Conservation (phyloP, 129 eudicot species). For the Artemisia argyi region DNA sequence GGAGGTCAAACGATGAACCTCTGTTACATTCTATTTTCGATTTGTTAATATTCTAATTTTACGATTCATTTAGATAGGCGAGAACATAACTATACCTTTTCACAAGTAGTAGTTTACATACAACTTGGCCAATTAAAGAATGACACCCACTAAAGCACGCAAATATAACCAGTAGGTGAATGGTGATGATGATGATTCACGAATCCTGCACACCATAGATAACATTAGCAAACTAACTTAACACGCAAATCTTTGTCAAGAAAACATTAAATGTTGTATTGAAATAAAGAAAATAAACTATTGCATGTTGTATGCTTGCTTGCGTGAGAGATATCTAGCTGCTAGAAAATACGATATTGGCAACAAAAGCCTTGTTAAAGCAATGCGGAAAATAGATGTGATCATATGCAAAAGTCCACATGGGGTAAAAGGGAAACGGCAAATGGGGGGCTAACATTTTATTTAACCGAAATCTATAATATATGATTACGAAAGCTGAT, state of each 20-base stretch:
- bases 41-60: constrained; percentile 1
- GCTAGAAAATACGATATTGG: background rate
- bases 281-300: background rate
- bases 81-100: constrained; percentile 32
- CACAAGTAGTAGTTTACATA: constrained; percentile 37
- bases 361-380: too few species aligned
- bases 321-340: background rate
- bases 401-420: too few species aligned
- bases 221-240: background rate
- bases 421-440: too few species aligned
- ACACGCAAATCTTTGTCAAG: too few species aligned
- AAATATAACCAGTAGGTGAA: constrained; percentile 43
- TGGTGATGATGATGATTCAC: constrained; percentile 23
- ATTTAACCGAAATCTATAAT: too few species aligned
- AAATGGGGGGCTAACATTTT: too few species aligned
- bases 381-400: too few species aligned
- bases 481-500: too few species aligned
- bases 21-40: constrained; percentile 20
- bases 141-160: constrained; percentile 42
- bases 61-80: constrained; percentile 24
- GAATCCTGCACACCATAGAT: constrained; percentile 42
- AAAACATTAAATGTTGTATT: background rate
- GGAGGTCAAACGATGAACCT: constrained; percentile 19
- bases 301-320: too few species aligned
- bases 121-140: constrained; percentile 65